Evolutionary conservation across 805 yeast species (phyloP).

Genomic region (Yamadazyma akitaensis): DNA sequence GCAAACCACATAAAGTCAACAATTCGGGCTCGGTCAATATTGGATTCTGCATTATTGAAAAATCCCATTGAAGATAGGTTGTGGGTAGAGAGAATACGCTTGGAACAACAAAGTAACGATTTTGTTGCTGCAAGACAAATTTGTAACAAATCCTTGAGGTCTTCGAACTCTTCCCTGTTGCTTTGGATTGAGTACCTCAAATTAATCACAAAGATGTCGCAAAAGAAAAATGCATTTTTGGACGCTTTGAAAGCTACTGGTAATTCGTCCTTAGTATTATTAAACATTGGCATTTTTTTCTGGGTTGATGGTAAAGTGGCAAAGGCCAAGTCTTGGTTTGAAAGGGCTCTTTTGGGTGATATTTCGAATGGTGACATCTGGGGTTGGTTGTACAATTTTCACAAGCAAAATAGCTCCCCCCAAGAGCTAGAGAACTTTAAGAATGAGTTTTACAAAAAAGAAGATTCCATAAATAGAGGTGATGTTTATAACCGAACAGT

Average conservation of each 20-base stretch:
- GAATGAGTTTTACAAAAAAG: constrained; percentile 25
- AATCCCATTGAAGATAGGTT: constrained; percentile 50
- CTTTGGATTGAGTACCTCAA: constrained; percentile 66
- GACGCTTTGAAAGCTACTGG: constrained; percentile 70
- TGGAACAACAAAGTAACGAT: constrained; percentile 56
- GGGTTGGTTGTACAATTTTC: constrained; percentile 58
- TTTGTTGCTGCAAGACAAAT: constrained; percentile 50
- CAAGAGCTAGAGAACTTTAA: constrained; percentile 37
- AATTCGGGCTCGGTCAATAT: constrained; percentile 63
- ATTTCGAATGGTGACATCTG: constrained; percentile 71
- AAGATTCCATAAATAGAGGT: constrained; percentile 61
- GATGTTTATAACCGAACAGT: constrained; percentile 50
- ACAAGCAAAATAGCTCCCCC: constrained; percentile 34
- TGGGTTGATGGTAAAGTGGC: constrained; percentile 61
- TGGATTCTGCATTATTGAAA: constrained; percentile 62
- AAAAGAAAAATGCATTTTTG: constrained; percentile 55
- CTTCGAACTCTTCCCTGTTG: constrained; percentile 53
- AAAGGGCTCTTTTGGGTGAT: constrained; percentile 57
- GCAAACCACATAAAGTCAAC: constrained; percentile 36
- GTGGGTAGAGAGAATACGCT: constrained; percentile 53
- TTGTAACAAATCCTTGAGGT: constrained; percentile 55
- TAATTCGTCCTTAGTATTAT: constrained; percentile 55
- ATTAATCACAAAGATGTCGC: constrained; percentile 44
- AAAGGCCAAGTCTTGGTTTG: constrained; percentile 72
- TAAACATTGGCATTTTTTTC: constrained; percentile 64